Evolutionary conservation across 2,329 filamentous ascomycete genomes (phyloP).

Genomic region (Trichoderma brevicompactum): DNA sequence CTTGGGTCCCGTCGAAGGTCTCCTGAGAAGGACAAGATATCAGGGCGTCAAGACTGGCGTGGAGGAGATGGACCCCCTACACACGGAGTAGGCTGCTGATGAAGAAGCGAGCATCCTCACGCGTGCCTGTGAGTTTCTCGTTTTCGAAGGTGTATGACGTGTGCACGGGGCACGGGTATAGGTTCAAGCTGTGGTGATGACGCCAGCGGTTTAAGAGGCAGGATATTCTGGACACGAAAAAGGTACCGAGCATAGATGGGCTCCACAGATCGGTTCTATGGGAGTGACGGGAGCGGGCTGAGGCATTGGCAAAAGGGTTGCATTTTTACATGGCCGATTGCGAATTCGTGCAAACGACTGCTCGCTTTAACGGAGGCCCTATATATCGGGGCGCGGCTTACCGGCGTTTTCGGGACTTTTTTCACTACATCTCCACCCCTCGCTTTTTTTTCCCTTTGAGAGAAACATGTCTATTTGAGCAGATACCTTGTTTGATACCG

Average conservation of each 20-base stretch:
- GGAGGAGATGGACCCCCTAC: constrained; percentile 70
- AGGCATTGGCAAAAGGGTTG: constrained; percentile 27
- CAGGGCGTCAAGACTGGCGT: constrained; percentile 63
- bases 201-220: constrained; percentile 14
- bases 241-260: constrained; percentile 23
- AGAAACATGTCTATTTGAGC: constrained; percentile 43
- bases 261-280: constrained; percentile 27
- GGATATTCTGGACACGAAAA: constrained; percentile 26
- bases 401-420: constrained; percentile 37
- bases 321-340: constrained; percentile 27
- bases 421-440: constrained; percentile 36
- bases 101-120: background rate
- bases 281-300: constrained; percentile 26
- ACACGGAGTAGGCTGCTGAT: constrained; percentile 40
- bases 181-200: constrained; percentile 17
- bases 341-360: constrained; percentile 26
- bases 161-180: constrained; percentile 8
- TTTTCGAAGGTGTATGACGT: constrained; percentile 11
- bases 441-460: constrained; percentile 38
- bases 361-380: constrained; percentile 25
- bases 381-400: constrained; percentile 29
- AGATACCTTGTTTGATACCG: constrained; percentile 42
- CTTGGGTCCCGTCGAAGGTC: constrained; percentile 88
- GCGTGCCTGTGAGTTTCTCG: background rate
- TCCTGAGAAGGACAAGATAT: constrained; percentile 81